Percentiles rank a stretch among this genome's conserved stretches.
Conservation (phyloP, 805 yeast genomes). For the Metschnikowia henanensis region DNA sequence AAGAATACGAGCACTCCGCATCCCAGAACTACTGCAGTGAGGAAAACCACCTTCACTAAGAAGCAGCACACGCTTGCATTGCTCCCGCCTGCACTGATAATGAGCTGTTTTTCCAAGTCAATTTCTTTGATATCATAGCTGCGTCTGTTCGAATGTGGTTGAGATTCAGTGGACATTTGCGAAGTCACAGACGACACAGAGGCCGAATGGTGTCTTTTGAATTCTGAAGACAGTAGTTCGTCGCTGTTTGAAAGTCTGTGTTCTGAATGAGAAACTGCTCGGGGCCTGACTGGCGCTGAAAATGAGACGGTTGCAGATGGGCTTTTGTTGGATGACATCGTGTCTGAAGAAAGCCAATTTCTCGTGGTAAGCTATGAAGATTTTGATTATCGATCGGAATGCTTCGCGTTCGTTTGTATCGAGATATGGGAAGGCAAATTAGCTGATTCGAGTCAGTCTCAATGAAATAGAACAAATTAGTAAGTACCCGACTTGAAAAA, state of each 20-base stretch:
- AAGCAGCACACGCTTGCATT: constrained; percentile 34
- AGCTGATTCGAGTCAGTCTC: no score
- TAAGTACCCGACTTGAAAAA: no score
- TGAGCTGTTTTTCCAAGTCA: constrained; percentile 38
- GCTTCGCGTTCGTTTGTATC: no score
- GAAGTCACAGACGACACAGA: constrained; percentile 26
- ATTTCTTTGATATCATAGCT: constrained; percentile 16
- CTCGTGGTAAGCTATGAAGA: no score
- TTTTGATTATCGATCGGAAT: no score
- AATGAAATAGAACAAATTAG: no score
- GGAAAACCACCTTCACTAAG: constrained; percentile 29
- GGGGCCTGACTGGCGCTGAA: constrained; percentile 6
- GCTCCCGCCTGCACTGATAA: constrained; percentile 38
- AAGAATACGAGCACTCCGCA: constrained; percentile 36
- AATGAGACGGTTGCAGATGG: constrained; percentile 1
- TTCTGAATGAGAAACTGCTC: constrained; percentile 9
- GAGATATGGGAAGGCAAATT: no score
- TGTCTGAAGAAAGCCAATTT: background rate
- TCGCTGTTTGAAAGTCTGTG: background rate
- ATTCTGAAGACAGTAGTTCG: constrained; percentile 2
- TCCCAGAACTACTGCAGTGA: constrained; percentile 31
- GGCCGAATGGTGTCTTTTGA: constrained; percentile 25
- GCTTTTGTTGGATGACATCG: background rate
- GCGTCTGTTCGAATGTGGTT: background rate
- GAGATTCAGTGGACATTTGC: constrained; percentile 11